A percentile compares a stretch with the other conserved stretches of the same genome.
Evolutionary conservation across 2,329 filamentous ascomycete genomes (phyloP).

Genomic region (Fusarium sp.): DNA sequence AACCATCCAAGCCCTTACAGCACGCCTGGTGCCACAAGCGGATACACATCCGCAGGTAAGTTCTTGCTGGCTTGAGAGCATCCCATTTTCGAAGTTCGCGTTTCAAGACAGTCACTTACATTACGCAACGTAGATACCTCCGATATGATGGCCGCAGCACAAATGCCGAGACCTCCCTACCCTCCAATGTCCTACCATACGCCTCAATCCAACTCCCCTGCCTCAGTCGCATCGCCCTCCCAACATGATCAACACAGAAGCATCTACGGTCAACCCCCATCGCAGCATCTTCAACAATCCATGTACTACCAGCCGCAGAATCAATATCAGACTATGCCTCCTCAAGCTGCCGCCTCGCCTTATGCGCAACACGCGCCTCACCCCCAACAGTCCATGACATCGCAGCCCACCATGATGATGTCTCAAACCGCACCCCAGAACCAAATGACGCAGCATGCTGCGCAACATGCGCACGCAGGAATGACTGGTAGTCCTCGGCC

Average conservation of each 20-base stretch:
- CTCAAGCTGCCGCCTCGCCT: slow-evolving; percentile 68
- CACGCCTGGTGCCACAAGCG: slow-evolving; percentile 81
- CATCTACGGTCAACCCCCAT: slow-evolving; percentile 82
- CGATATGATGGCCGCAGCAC: slow-evolving; percentile 73
- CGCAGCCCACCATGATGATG: slow-evolving; percentile 74
- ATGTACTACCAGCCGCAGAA: slow-evolving; percentile 78
- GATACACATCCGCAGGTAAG: slow-evolving; percentile 89
- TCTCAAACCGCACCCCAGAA: slow-evolving; percentile 67
- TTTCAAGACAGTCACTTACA: slow-evolving; percentile 33
- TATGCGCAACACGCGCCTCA: slow-evolving; percentile 68
- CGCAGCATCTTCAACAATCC: slow-evolving; percentile 80
- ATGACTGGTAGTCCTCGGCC: slow-evolving; percentile 71
- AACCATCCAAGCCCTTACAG: slow-evolving; percentile 85
- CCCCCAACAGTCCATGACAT: slow-evolving; percentile 67
- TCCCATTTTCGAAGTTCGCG: neutral
- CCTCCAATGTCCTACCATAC: slow-evolving; percentile 93
- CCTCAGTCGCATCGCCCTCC: slow-evolving; percentile 89
- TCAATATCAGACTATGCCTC: slow-evolving; percentile 73
- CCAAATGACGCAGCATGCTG: slow-evolving; percentile 67
- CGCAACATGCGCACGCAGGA: slow-evolving; percentile 63
- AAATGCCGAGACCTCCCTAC: slow-evolving; percentile 81
- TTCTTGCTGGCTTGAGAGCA: slow-evolving; percentile 34
- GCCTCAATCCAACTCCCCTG: slow-evolving; percentile 93
- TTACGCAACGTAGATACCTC: slow-evolving; percentile 58
- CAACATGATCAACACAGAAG: slow-evolving; percentile 89